Evolutionary conservation across 495 filamentous ascomycete species (phyloP).

Genomic region (Tirmania nivea): DNA sequence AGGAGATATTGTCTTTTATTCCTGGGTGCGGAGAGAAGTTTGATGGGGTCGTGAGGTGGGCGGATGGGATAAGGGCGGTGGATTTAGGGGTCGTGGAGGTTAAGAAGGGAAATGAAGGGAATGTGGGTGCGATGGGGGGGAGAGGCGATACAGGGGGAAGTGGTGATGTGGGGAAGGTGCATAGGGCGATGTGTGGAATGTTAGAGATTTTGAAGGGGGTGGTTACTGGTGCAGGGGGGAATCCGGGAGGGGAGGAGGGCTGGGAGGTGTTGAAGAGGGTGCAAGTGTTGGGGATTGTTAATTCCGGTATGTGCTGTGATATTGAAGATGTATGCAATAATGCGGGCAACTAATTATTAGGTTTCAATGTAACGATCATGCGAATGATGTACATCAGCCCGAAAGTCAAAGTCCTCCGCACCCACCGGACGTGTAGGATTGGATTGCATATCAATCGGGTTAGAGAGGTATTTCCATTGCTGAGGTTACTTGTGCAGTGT

Average conservation of each 20-base stretch:
- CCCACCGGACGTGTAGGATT: background rate
- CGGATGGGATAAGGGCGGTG: background rate
- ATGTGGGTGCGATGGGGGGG: background rate
- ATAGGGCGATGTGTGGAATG: background rate
- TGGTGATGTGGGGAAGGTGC: background rate
- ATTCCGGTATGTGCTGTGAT: background rate
- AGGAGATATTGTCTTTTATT: background rate
- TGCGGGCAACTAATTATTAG: too few relatives aligned
- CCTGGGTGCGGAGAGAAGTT: background rate
- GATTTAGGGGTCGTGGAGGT: background rate
- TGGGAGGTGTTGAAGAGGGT: background rate
- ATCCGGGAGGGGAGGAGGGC: background rate
- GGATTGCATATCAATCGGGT: background rate
- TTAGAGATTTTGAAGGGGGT: background rate
- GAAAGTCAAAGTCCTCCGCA: background rate
- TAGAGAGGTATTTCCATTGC: background rate
- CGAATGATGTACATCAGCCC: background rate
- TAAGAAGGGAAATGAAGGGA: background rate
- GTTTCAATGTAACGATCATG: background rate
- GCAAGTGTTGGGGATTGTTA: background rate
- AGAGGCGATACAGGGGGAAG: background rate
- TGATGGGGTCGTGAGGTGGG: background rate
- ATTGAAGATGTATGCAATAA: too few relatives aligned
- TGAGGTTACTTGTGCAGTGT: background rate
- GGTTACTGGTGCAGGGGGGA: background rate